These are phyloP conservation scores for Candolleomyces efflorescens DNA, from an alignment of 768 basidiomycete species.

Conservation along the genomic window DNA sequence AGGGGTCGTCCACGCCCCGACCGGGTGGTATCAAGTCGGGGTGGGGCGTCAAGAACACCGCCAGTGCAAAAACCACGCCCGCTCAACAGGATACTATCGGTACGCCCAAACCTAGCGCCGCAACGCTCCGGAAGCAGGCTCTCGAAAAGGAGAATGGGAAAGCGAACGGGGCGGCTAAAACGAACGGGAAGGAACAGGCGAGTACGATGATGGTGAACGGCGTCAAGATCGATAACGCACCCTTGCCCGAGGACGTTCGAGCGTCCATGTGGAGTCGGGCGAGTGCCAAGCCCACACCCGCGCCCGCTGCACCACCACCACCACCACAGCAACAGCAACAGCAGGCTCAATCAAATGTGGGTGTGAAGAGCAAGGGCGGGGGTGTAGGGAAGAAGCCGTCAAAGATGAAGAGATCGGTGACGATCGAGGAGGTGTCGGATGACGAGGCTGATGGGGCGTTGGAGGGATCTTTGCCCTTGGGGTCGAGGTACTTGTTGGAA, in stretches of 20 bases:
- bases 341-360: neutral
- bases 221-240: neutral
- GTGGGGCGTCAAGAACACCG: conserved; percentile 6
- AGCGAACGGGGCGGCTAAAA: neutral
- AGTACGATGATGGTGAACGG: neutral
- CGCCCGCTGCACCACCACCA: neutral
- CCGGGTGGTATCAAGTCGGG: neutral
- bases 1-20: neutral
- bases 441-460: conserved; percentile 30
- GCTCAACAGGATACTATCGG: neutral
- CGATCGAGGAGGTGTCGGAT: conserved; percentile 42
- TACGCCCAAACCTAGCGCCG: neutral
- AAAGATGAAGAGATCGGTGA: conserved; percentile 24
- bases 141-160: neutral
- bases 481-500: conserved; percentile 30
- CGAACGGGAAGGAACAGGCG: neutral
- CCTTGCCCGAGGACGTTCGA: neutral
- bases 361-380: neutral
- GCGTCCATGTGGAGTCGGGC: conserved; percentile 1
- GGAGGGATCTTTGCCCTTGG: conserved; percentile 28
- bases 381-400: neutral
- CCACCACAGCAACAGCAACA: neutral
- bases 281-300: neutral
- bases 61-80: neutral
- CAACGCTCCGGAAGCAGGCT: neutral